Conservation (phyloP, 2,329 filamentous ascomycete species). For the Epichloe uncinata region DNA sequence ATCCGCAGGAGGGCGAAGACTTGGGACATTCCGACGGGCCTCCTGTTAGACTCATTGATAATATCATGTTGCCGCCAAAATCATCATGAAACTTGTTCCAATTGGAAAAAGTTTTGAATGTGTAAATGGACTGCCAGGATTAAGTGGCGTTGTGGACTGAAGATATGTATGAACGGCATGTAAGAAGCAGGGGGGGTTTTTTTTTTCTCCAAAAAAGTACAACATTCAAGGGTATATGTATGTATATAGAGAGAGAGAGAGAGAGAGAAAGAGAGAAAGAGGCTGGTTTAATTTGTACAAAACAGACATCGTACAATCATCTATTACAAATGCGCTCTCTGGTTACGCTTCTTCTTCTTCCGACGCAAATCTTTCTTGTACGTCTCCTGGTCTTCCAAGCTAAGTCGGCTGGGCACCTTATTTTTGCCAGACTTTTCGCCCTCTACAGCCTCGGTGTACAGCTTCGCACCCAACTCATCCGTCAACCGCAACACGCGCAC, state of each 20-base stretch:
- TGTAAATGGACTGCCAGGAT: neutral
- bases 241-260: too few species aligned
- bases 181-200: neutral
- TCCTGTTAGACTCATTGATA: slow-evolving; percentile 82
- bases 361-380: slow-evolving; percentile 31
- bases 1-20: slow-evolving; percentile 56
- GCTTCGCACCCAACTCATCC: slow-evolving; percentile 53
- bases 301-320: neutral
- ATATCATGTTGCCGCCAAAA: slow-evolving; percentile 52
- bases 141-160: neutral
- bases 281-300: neutral
- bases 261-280: neutral
- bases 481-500: slow-evolving; percentile 66
- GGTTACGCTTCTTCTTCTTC: slow-evolving; percentile 35
- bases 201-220: neutral
- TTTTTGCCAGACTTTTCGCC: slow-evolving; percentile 23
- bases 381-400: slow-evolving; percentile 34
- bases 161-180: neutral
- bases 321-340: slow-evolving; percentile 35
- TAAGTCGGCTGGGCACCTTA: slow-evolving; percentile 30
- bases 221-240: neutral
- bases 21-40: slow-evolving; percentile 60
- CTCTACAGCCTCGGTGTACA: slow-evolving; percentile 49
- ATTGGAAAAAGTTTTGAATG: neutral
- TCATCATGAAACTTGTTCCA: slow-evolving; percentile 14